Evolutionary conservation across 371 early-diverging fungal genomes (phyloP).

Genomic region (Mortierella sp.): DNA sequence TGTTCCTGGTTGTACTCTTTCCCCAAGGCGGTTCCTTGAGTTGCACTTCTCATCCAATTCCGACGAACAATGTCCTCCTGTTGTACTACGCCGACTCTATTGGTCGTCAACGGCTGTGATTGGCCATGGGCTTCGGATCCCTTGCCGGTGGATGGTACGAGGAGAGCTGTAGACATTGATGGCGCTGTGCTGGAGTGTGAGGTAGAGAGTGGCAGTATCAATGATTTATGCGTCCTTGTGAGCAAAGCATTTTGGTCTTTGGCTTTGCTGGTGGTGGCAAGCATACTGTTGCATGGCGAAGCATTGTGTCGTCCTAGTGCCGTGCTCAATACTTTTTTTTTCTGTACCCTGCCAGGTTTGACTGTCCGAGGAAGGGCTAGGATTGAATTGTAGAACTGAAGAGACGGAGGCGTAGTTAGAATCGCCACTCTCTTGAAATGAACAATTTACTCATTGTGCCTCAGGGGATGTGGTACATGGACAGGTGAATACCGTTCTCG

Average conservation of each 20-base stretch:
- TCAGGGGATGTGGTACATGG: slow-evolving; percentile 26
- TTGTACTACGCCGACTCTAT: not conserved
- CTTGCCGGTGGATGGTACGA: not conserved
- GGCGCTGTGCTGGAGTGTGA: not conserved
- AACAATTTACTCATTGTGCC: slow-evolving; percentile 13
- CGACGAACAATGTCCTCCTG: slow-evolving; percentile 25
- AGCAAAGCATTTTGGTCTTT: not conserved
- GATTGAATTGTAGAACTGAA: slow-evolving; percentile 38
- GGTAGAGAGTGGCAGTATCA: not conserved
- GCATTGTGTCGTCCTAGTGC: not conserved
- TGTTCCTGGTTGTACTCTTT: not conserved
- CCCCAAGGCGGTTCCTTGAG: too few relatives aligned
- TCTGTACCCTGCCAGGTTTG: not conserved
- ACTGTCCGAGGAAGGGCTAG: slow-evolving; percentile 33
- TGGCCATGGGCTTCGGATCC: not conserved
- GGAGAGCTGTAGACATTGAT: not conserved
- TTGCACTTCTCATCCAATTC: slow-evolving; percentile 19
- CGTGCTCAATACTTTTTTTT: not conserved
- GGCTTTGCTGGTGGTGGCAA: not conserved
- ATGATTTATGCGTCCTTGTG: not conserved
- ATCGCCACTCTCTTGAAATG: too few relatives aligned
- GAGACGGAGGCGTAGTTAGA: too few relatives aligned
- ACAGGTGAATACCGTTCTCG: not conserved
- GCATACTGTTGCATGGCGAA: not conserved
- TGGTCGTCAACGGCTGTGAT: not conserved